Evolutionary conservation across 305 asterid genomes (phyloP).

Genomic region (Fraxinus sp.): DNA sequence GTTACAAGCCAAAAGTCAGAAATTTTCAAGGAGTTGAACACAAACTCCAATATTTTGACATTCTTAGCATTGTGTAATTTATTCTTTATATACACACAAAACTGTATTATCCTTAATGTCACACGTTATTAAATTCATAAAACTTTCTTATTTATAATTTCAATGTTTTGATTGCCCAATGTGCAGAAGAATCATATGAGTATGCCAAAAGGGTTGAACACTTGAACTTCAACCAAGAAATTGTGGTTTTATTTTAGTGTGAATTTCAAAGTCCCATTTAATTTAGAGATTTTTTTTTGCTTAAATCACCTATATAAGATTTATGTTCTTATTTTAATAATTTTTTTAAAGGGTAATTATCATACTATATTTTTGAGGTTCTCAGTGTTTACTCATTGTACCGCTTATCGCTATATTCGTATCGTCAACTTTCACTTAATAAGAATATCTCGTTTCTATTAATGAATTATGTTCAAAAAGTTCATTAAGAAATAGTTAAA

Average conservation of each 20-base stretch:
- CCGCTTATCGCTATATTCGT: neutral
- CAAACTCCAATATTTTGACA: constrained; percentile 20
- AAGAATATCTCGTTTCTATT: neutral
- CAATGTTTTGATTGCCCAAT: constrained; percentile 24
- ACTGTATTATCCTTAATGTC: neutral
- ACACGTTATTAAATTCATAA: neutral
- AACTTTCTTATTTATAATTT: neutral
- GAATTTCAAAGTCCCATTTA: neutral
- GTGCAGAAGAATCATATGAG: constrained; percentile 20
- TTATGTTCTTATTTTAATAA: neutral
- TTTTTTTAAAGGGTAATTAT: neutral
- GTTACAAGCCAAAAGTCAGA: neutral
- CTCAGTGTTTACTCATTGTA: neutral
- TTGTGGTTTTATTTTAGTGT: neutral
- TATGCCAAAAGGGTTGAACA: constrained; percentile 14
- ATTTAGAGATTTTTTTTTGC: neutral
- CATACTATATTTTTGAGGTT: neutral
- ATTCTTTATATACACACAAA: neutral
- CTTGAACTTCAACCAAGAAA: neutral
- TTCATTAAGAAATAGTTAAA: neutral
- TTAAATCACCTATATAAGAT: neutral
- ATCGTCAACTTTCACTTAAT: neutral
- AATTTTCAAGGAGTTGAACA: constrained; percentile 15
- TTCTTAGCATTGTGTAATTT: constrained; percentile 5
- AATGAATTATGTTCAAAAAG: neutral